Conservation (phyloP, 2,329 filamentous ascomycete genomes). For the Sporothrix humicola region DNA sequence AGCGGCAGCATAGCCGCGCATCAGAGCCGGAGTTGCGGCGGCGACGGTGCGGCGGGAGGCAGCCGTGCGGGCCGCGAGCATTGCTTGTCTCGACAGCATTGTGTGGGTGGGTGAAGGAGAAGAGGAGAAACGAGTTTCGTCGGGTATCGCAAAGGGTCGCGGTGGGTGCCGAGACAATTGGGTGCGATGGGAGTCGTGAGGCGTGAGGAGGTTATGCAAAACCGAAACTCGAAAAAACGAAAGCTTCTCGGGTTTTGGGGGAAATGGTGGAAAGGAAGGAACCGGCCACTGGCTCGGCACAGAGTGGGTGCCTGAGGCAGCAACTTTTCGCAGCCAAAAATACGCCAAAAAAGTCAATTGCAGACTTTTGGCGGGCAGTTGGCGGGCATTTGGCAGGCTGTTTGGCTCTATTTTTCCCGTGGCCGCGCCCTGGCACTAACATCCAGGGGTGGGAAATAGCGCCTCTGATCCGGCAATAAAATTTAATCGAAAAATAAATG, state of each 20-base stretch:
- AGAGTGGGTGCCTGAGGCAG: constrained; percentile 32
- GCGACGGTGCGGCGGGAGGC: constrained; percentile 62
- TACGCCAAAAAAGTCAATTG: constrained; percentile 1
- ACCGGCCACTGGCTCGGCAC: constrained; percentile 33
- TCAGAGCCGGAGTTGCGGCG: constrained; percentile 72
- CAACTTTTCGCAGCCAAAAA: neutral
- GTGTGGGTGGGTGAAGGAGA: constrained; percentile 41
- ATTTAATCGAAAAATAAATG: constrained; percentile 29
- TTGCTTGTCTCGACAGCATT: constrained; percentile 66
- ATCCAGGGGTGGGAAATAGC: constrained; percentile 6
- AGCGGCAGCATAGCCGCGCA: constrained; percentile 78
- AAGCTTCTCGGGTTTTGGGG: constrained; percentile 41
- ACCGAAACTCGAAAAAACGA: constrained; percentile 35
- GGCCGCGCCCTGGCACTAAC: constrained; percentile 13
- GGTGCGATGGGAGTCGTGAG: constrained; percentile 36
- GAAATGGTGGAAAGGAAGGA: constrained; percentile 37
- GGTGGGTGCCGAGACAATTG: constrained; percentile 18
- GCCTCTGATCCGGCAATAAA: constrained; percentile 1
- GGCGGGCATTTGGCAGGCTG: neutral
- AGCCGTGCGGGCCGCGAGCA: constrained; percentile 59
- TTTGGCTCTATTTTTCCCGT: constrained; percentile 20
- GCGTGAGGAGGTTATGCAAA: constrained; percentile 26
- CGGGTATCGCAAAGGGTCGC: neutral
- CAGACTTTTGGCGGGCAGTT: neutral
- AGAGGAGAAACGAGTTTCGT: neutral